Evolutionary conservation across 2,329 filamentous ascomycete genomes (phyloP).

Genomic region (Talaromyces piceae): DNA sequence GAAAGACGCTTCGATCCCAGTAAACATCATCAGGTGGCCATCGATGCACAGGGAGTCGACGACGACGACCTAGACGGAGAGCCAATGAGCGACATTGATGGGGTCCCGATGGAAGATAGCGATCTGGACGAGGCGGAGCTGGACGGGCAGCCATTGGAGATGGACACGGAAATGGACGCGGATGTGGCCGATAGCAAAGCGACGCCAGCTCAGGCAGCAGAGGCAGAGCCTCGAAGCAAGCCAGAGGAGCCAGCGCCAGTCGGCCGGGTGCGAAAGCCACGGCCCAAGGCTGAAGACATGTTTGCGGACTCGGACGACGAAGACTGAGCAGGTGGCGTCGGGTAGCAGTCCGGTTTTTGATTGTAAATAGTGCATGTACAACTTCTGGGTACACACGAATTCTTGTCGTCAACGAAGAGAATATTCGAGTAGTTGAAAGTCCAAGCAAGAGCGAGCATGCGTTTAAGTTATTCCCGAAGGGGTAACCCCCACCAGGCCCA

Average conservation of each 20-base stretch:
- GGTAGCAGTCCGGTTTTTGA: too few relatives aligned
- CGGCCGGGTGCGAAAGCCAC: slow-evolving; percentile 43
- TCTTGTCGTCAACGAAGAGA: neutral
- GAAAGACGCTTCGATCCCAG: slow-evolving; percentile 24
- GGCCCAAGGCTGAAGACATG: slow-evolving; percentile 76
- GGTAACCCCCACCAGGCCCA: neutral
- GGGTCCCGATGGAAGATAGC: slow-evolving; percentile 39
- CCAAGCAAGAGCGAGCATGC: neutral
- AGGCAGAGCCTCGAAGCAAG: slow-evolving; percentile 12
- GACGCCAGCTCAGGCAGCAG: slow-evolving; percentile 16
- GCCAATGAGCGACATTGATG: slow-evolving; percentile 42
- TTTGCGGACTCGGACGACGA: slow-evolving; percentile 67
- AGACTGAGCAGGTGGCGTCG: slow-evolving; percentile 24
- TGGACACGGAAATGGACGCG: slow-evolving; percentile 16
- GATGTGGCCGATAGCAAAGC: slow-evolving; percentile 14
- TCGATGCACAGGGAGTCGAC: slow-evolving; percentile 19
- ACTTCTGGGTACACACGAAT: too few relatives aligned
- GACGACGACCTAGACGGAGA: slow-evolving; percentile 38
- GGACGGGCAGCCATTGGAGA: slow-evolving; percentile 31
- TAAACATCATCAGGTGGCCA: slow-evolving; percentile 18
- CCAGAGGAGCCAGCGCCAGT: slow-evolving; percentile 1
- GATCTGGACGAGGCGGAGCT: slow-evolving; percentile 45
- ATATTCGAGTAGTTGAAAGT: neutral
- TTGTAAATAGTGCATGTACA: neutral
- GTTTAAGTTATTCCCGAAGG: neutral